Base-by-base conservation (phyloP, 768 basidiomycete genomes). In the Auricularia auricula-judae region DNA sequence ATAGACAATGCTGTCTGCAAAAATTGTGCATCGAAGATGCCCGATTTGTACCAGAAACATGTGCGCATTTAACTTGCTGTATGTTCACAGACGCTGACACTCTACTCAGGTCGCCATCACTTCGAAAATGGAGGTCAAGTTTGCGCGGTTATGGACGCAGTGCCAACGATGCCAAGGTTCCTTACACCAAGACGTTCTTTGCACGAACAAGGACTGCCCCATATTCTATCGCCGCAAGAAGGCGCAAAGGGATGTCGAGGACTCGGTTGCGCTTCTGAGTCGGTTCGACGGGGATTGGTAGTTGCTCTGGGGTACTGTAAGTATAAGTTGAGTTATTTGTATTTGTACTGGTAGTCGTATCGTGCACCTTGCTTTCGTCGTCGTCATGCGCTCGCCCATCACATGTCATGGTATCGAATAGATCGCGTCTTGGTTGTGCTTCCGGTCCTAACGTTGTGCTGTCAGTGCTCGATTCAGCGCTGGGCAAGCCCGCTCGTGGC, bases 151-250 rank as follows among this genome's bases (percentile, higher is more conserved):
- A 29, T 99, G 97, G 97, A 98, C 97, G 1, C 96, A 98, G 72
- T 99, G 97, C 70, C 97, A 99, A 72, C 84, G 97, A 33, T 99
- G 97, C 79, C 97, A 99, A 73, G 97, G 97, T 14, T 99, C 97
- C 18, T 79, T 99, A 60, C 97, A 99, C 77, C 68, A 97, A 91
- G 97, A 99, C 72, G 97, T 98, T 8, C 79, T 99, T 35, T 99
- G 96, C 72, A 90, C 92, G 0, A 94, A 91, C 72, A 95, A 91
- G 72, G 97, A 99, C 76, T 99, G 97, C 69, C 97, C 97, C 0
- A 98, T 98, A 66, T 99, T 95, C 76, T 99, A 99, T 73, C 93
- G 97, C 88, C 80, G 97, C 53, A 98, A 98, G 78, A 98, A 98
- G 71, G 88, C 95, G 8, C 97, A 98, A 75, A 98, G 98, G 74